Evolutionary conservation across 805 yeast species (phyloP).

Genomic region (Lipomyces yamadae): DNA sequence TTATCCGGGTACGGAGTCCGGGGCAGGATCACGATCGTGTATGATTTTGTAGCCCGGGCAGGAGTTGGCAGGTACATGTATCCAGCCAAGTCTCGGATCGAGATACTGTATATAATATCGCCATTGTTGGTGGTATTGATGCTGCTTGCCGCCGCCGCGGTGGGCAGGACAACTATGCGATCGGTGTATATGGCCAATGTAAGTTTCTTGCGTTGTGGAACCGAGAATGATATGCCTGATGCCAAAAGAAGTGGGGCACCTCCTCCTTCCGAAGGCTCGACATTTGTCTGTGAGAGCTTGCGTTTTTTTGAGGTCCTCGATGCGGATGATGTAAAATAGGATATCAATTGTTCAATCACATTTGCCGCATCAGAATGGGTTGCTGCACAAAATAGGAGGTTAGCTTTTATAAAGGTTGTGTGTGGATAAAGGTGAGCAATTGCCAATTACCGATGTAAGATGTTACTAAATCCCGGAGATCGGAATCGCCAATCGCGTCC

Average conservation of each 20-base stretch:
- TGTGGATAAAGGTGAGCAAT: no score
- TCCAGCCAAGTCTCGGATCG: slow-evolving; percentile 6
- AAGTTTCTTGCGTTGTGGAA: slow-evolving; percentile 38
- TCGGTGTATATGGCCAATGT: slow-evolving; percentile 29
- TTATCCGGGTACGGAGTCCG: slow-evolving; percentile 8
- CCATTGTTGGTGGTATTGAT: background rate
- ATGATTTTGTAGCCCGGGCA: slow-evolving; percentile 28
- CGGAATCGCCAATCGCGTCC: slow-evolving; percentile 1
- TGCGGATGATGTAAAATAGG: background rate
- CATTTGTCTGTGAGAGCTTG: background rate
- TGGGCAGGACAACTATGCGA: slow-evolving; percentile 19
- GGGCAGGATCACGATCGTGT: slow-evolving; percentile 18
- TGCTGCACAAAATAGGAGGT: background rate
- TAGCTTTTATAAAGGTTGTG: no score
- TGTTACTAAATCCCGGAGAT: background rate
- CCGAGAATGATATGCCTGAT: slow-evolving; percentile 34
- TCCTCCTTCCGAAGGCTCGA: background rate
- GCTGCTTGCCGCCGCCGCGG: background rate
- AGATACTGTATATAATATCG: background rate
- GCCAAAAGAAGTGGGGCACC: slow-evolving; percentile 18
- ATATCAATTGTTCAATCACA: background rate
- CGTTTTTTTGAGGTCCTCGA: slow-evolving; percentile 4
- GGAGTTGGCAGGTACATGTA: slow-evolving; percentile 27
- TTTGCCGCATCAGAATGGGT: slow-evolving; percentile 4
- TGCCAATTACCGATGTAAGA: background rate